Evolutionary conservation across 306 rosid species (phyloP), one percentile per base, ranked within the genome.

Genomic region (Pachyrhizus erosus): DNA sequence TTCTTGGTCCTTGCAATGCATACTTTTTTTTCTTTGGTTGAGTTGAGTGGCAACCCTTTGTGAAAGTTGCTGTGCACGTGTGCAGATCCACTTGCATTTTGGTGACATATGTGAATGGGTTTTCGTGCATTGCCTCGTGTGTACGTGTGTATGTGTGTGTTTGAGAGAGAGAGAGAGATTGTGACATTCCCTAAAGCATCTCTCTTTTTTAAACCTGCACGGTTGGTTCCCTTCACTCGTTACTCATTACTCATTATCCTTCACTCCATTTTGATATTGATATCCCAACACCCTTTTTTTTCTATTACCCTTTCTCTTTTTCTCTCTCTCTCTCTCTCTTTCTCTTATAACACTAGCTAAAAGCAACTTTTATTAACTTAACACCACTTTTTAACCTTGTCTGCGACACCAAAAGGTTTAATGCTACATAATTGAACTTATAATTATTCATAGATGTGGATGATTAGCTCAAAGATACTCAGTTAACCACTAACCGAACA

Each of bases 21-120:
- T 40, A 9, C 45, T 40, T 40, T 31, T 31, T 31, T 31, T 52
- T 84, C 14, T 29, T 57, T 1, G 1, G 4, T 65, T 8, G 71
- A 37, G 60, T n/a, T 11, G 0, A 64, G 18, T 77, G 7, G n/a
- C n/a, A n/a, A n/a, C n/a, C n/a, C n/a, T n/a, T n/a, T 8, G 85
- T 51, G 71, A 85, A 86, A 72, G 92, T 29, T 43, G 64, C 0
- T 43, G 83, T 84, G 89, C 93, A 88, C 93, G 96, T 94, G 96
- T 80, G 97, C 66, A 15, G 26, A 75, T 83, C 85, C 87, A 73
- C 88, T 74, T 81, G 87, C 73, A 77, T 40, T 80, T 75, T 68
- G 70, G 82, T 42, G 73, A 72, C 81, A 81, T 40, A 26, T 45
- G 73, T 75, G 82, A 82, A 77, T 87, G 90, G 90, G 87, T 85